Percentiles rank a stretch among this genome's conserved stretches.
Conservation (phyloP, 2,329 filamentous ascomycete species). For the Cladosporium sp. region DNA sequence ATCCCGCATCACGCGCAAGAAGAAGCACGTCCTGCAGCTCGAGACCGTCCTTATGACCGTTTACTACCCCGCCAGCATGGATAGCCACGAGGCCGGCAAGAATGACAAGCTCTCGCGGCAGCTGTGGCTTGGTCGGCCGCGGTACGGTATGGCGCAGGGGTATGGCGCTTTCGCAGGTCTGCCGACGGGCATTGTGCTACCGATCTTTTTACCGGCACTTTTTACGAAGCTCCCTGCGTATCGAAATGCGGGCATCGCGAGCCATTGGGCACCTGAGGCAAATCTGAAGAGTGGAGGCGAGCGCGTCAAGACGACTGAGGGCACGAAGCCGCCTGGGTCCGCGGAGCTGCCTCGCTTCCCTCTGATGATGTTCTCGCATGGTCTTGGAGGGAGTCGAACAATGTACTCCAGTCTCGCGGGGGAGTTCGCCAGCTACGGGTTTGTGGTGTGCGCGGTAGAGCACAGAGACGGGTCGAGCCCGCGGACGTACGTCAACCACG, state of each 20-base stretch:
- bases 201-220: constrained; percentile 52
- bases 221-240: constrained; percentile 61
- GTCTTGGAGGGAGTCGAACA: constrained; percentile 57
- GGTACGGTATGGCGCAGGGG: constrained; percentile 50
- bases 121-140: constrained; percentile 57
- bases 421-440: constrained; percentile 60
- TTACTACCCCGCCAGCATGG: constrained; percentile 54
- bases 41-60: constrained; percentile 58
- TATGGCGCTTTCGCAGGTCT: constrained; percentile 58
- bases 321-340: constrained; percentile 32
- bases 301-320: constrained; percentile 37
- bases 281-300: constrained; percentile 39
- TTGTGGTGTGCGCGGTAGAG: constrained; percentile 59
- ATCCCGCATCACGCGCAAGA: constrained; percentile 45
- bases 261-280: constrained; percentile 39
- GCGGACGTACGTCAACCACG: constrained; percentile 54
- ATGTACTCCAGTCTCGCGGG: constrained; percentile 59
- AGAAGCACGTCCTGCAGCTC: constrained; percentile 44
- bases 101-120: constrained; percentile 44
- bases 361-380: constrained; percentile 61
- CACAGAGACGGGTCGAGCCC: constrained; percentile 60
- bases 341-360: constrained; percentile 48
- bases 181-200: constrained; percentile 40
- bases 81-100: constrained; percentile 27
- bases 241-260: constrained; percentile 53